These are phyloP conservation scores for Proliferodiscus dingleyae DNA, from an alignment of 2,329 filamentous ascomycete species.

Conservation along the genomic window DNA sequence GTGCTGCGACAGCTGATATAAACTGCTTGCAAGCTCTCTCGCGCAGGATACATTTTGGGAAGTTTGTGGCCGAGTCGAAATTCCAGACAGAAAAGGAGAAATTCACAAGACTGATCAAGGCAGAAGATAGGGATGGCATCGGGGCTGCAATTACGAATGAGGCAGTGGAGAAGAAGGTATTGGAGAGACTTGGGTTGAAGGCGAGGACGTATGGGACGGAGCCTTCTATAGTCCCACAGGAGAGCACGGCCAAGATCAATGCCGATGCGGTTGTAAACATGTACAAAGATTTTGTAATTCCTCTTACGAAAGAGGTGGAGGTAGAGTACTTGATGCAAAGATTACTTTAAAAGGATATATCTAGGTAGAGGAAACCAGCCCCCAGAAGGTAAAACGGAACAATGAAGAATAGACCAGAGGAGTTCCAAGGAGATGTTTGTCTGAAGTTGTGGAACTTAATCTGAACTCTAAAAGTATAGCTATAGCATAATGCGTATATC, in stretches of 20 bases:
- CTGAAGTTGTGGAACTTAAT: too few species aligned
- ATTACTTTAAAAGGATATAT: constrained; percentile 36
- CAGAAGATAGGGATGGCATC: constrained; percentile 73
- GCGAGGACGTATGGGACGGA: constrained; percentile 91
- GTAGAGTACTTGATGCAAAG: constrained; percentile 98
- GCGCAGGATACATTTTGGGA: constrained; percentile 91
- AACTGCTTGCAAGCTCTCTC: constrained; percentile 84
- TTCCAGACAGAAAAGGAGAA: constrained; percentile 76
- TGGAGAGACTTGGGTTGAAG: constrained; percentile 82
- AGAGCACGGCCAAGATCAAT: constrained; percentile 73
- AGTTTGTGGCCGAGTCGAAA: constrained; percentile 96
- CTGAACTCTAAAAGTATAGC: too few species aligned
- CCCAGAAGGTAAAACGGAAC: constrained; percentile 14
- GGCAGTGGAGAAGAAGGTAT: constrained; percentile 83
- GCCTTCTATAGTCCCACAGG: constrained; percentile 54
- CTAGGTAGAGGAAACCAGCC: constrained; percentile 32
- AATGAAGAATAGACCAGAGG: background rate
- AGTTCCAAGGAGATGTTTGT: background rate
- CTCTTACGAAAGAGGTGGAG: constrained; percentile 95
- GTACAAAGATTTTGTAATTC: constrained; percentile 92
- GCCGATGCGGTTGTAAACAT: constrained; percentile 85
- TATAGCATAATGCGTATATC: too few species aligned
- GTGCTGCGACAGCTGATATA: constrained; percentile 86
- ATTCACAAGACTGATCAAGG: constrained; percentile 79
- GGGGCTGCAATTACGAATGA: constrained; percentile 86